phyloP scores from a whole-genome alignment of 495 filamentous ascomycete genomes.

The Talaromyces ruber region DNA sequence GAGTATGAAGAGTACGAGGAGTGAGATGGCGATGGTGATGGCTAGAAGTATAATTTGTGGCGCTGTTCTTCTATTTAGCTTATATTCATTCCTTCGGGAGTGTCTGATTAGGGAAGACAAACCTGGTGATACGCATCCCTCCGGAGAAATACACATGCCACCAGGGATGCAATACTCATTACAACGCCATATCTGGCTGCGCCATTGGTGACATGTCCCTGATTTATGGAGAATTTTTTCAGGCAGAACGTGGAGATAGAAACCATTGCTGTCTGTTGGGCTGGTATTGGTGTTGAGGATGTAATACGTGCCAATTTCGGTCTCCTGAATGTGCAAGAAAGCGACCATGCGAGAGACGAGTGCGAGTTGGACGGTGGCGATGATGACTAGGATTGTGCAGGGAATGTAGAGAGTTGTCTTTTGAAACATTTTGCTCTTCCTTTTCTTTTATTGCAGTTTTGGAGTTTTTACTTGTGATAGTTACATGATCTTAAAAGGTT shows the following conservation, averaged over 20 bases:
- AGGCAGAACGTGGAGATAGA: slow-evolving; percentile 2
- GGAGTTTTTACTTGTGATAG: too few relatives aligned
- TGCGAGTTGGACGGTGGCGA: slow-evolving; percentile 5
- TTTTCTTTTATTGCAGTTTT: too few relatives aligned
- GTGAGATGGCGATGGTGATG: not conserved
- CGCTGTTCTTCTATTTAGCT: not conserved
- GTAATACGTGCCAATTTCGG: not conserved
- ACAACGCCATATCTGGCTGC: slow-evolving; percentile 3
- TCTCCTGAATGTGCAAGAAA: slow-evolving; percentile 6
- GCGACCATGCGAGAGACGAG: slow-evolving; percentile 6
- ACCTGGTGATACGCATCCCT: not conserved
- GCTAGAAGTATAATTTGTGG: not conserved
- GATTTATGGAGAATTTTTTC: slow-evolving; percentile 1
- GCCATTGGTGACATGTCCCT: slow-evolving; percentile 6
- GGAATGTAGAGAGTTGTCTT: slow-evolving; percentile 3
- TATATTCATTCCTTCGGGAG: not conserved
- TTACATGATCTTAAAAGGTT: too few relatives aligned
- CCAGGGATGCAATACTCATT: slow-evolving; percentile 2
- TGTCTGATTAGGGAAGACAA: not conserved
- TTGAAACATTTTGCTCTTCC: not conserved
- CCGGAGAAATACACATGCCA: not conserved
- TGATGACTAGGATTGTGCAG: not conserved
- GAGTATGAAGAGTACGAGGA: slow-evolving; percentile 1
- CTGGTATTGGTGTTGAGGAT: not conserved
- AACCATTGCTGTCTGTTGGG: not conserved